Base-by-base conservation (phyloP, 2,329 filamentous ascomycete species). In the Didymella glomerata region DNA sequence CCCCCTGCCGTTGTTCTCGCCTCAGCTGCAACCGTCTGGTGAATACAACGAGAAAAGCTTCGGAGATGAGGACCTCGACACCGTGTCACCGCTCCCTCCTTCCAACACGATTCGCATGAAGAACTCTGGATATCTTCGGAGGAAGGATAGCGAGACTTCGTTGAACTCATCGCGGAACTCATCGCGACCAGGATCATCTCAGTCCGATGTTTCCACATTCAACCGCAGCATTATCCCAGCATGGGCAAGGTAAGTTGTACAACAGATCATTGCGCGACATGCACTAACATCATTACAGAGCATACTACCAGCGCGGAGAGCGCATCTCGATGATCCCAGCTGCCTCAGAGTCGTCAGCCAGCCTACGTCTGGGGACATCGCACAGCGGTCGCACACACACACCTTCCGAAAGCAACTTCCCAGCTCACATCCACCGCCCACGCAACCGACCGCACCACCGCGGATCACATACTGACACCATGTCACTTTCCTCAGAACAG, bases 291-390 rank as follows among this genome's bases (percentile, higher is more conserved):
- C 9, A 38, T 11, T 34, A 27, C 46, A 75, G 73, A 49, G 68
- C 75, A 3, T 78, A 78, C 61, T 78, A 78, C 57, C 74, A 70
- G 41, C 68, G 69, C 30, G 74, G 75, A 32, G 75, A 77, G 60
- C 71, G 74, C 18, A 67, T 69, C 18, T 77, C 76, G 7, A 60
- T 75, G 30, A 72, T 66, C 36, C 70, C 72, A 7, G 69, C 75
- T n/a, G 73, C 70, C 13, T 76, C 74, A 24, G 73, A 77, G 53
- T 69, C 68, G 14, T 69, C 74, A 10, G 68, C 68, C 10, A 74
- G 71, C 55, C 58, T 74, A 40, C 71, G 72, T 48, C 20, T 73
- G 25, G 67, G 62, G 18, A 76, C 75, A 24, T 73, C 75, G 42
- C 71, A 76, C 44, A 77, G 76, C 38, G 76, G 72, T 18, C 72